A percentile compares a stretch with the other conserved stretches of the same genome.
Evolutionary conservation across 805 yeast species (phyloP).

Genomic region (Metschnikowia lochheadii): DNA sequence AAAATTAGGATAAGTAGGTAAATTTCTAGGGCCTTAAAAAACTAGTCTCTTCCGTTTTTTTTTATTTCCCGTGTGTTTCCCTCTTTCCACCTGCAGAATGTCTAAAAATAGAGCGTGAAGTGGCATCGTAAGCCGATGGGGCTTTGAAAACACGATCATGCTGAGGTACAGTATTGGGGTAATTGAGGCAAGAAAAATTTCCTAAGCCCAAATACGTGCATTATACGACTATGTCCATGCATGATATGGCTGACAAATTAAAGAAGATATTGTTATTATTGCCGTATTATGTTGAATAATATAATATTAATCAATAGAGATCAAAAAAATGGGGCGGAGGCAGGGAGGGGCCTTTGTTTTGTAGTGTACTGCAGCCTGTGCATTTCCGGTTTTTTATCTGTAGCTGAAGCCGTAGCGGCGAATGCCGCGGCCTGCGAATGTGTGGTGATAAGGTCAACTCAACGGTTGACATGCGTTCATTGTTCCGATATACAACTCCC

Average conservation of each 20-base stretch:
- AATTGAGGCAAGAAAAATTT: neutral
- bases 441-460: neutral
- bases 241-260: no score
- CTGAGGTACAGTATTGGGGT: neutral
- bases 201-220: neutral
- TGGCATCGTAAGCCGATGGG: neutral
- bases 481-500: neutral
- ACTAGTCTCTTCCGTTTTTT: neutral
- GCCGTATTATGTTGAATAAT: no score
- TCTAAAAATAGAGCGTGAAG: neutral
- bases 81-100: neutral
- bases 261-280: no score
- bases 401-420: neutral
- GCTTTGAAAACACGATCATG: neutral
- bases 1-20: neutral
- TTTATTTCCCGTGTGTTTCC: no score
- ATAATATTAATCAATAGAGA: no score
- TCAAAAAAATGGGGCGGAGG: no score
- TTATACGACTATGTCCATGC: neutral
- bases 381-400: neutral
- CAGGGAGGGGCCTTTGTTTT: no score
- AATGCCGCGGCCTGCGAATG: constrained; percentile 1
- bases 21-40: neutral
- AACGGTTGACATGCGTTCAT: neutral
- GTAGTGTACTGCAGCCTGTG: no score